Percentiles rank a stretch among this genome's conserved stretches.
These are phyloP conservation scores for Hyphopichia homilentoma DNA, from an alignment of 805 yeast genomes.

Conservation along the genomic window DNA sequence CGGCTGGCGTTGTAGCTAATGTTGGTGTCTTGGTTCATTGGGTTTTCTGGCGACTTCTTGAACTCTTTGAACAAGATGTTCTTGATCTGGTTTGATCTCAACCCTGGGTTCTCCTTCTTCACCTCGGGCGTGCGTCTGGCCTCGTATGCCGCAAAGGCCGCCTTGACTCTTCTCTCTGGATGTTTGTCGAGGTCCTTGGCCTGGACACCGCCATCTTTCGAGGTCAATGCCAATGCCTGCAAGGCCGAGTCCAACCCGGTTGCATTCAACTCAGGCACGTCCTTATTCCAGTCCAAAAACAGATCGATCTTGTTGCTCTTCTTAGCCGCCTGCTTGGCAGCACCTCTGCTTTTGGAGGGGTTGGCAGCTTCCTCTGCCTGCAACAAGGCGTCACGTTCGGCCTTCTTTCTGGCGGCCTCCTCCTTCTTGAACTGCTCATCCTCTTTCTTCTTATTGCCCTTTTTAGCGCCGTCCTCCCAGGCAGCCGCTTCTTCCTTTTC, in stretches of 20 bases:
- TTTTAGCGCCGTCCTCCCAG: constrained; percentile 74
- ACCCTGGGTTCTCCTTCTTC: constrained; percentile 74
- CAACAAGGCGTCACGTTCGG: constrained; percentile 71
- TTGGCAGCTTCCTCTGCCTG: constrained; percentile 61
- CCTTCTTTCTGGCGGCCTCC: constrained; percentile 74
- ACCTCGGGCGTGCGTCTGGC: constrained; percentile 69
- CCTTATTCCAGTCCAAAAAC: constrained; percentile 53
- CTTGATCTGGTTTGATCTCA: constrained; percentile 74
- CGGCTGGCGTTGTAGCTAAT: constrained; percentile 58
- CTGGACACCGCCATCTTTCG: constrained; percentile 51
- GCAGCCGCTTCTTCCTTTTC: constrained; percentile 56
- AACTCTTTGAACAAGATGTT: constrained; percentile 74
- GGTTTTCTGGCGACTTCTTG: constrained; percentile 76
- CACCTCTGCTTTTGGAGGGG: constrained; percentile 65
- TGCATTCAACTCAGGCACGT: constrained; percentile 55
- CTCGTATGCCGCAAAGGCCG: constrained; percentile 70
- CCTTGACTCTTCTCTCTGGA: constrained; percentile 85
- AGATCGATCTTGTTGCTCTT: constrained; percentile 64
- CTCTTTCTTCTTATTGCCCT: constrained; percentile 64
- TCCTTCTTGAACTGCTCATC: constrained; percentile 66
- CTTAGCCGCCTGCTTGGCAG: constrained; percentile 60
- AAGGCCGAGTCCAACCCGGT: constrained; percentile 75
- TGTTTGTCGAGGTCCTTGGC: constrained; percentile 73
- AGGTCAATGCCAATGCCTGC: constrained; percentile 69
- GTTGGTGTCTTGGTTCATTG: constrained; percentile 74